phyloP scores from a whole-genome alignment of 441 rosid genomes.

The Mallotus japonicus region DNA sequence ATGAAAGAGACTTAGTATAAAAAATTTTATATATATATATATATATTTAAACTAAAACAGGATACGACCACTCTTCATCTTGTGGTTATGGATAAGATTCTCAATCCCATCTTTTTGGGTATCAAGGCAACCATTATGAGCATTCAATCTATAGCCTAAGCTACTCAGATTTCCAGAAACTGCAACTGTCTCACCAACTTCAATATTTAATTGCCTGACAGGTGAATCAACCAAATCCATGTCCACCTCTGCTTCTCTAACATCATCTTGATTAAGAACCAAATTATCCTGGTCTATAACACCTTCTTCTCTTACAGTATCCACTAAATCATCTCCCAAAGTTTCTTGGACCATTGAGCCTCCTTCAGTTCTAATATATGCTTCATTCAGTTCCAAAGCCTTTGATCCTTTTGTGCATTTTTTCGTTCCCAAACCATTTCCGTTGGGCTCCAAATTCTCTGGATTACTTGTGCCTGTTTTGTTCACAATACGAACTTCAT shows the following conservation, averaged over 20 bases:
- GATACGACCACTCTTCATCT: conserved; percentile 55
- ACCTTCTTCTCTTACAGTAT: conserved; percentile 19
- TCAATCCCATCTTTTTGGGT: conserved; percentile 23
- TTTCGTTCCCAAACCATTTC: conserved; percentile 1
- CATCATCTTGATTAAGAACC: conserved; percentile 18
- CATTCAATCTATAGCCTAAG: conserved; percentile 26
- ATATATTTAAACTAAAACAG: conserved; percentile 34
- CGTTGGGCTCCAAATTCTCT: background rate
- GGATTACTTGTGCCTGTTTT: background rate
- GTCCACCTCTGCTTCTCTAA: conserved; percentile 38
- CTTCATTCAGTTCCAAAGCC: background rate
- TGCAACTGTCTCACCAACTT: conserved; percentile 34
- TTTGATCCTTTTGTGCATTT: background rate
- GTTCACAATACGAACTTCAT: conserved; percentile 3
- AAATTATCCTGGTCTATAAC: conserved; percentile 11
- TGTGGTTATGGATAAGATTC: conserved; percentile 26
- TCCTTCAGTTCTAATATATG: conserved; percentile 14
- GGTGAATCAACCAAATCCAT: conserved; percentile 45
- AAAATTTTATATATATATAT: background rate
- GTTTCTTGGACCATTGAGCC: background rate
- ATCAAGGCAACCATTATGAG: conserved; percentile 34
- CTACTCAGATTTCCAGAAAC: conserved; percentile 37
- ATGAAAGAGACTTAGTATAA: conserved; percentile 12
- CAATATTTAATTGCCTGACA: conserved; percentile 35
- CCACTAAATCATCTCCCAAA: conserved; percentile 8